Conservation (phyloP, 371 early-diverging fungal genomes). For the Quaeritorhiza haematococci region DNA sequence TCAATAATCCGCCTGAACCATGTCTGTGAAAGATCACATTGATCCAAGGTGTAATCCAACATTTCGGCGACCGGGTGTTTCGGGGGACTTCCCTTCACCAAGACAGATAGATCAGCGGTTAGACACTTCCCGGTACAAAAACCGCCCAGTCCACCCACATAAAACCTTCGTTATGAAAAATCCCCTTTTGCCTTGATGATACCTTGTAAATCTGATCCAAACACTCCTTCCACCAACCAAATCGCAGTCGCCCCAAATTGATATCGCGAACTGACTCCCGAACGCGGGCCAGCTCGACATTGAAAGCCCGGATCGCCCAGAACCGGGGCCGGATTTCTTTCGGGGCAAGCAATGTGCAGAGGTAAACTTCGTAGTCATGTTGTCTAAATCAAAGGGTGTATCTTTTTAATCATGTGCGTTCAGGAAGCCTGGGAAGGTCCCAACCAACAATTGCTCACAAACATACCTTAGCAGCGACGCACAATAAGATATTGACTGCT, state of each 20-base stretch:
- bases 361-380: constrained; percentile 70
- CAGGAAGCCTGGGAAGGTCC: too few species aligned
- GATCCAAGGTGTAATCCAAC: constrained; percentile 44
- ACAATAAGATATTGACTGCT: too few species aligned
- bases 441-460: too few species aligned
- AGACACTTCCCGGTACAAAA: neutral
- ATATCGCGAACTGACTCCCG: constrained; percentile 67
- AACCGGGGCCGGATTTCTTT: constrained; percentile 50
- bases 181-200: neutral
- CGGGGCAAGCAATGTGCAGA: constrained; percentile 72
- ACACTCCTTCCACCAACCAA: constrained; percentile 68
- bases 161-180: neutral
- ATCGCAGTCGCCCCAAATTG: constrained; percentile 71
- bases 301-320: constrained; percentile 82
- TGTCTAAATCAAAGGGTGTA: too few species aligned
- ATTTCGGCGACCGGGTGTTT: constrained; percentile 64
- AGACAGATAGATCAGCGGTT: neutral
- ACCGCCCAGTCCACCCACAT: neutral
- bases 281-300: constrained; percentile 77
- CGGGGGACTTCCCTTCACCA: constrained; percentile 56
- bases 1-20: constrained; percentile 72
- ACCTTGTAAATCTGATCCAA: neutral
- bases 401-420: too few species aligned
- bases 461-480: too few species aligned
- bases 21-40: constrained; percentile 46